Evolutionary conservation across 495 filamentous ascomycete genomes (phyloP).

Genomic region (Echria macrotheca): DNA sequence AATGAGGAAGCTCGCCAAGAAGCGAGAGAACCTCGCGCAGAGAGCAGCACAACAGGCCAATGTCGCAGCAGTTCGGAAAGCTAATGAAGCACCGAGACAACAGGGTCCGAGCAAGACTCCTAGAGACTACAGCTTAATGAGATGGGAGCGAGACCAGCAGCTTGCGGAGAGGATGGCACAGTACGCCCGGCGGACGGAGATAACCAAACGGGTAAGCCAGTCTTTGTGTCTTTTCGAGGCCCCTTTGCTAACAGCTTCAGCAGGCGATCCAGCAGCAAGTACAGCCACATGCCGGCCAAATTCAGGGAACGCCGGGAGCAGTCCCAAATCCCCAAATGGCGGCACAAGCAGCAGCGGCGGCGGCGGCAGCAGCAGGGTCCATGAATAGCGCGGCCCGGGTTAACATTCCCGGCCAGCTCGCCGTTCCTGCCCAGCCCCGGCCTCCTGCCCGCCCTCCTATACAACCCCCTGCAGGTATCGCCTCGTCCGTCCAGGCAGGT

Average conservation of each 20-base stretch:
- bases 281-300: constrained; percentile 35
- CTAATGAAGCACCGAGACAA: constrained; percentile 61
- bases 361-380: constrained; percentile 26
- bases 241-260: constrained; percentile 13
- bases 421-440: constrained; percentile 29
- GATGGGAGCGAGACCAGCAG: constrained; percentile 77
- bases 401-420: constrained; percentile 32
- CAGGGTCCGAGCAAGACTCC: constrained; percentile 56
- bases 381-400: constrained; percentile 32
- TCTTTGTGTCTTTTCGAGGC: background rate
- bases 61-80: constrained; percentile 65
- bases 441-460: constrained; percentile 36
- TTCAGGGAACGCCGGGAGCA: constrained; percentile 37
- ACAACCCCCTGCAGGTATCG: constrained; percentile 37
- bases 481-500: constrained; percentile 31
- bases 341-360: background rate
- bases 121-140: constrained; percentile 80
- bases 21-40: constrained; percentile 74
- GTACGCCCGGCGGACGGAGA: constrained; percentile 57
- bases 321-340: constrained; percentile 21
- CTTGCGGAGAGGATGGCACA: constrained; percentile 66
- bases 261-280: constrained; percentile 30
- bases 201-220: constrained; percentile 49
- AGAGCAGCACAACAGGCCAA: constrained; percentile 79
- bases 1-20: constrained; percentile 93